phyloP scores from a whole-genome alignment of 2,329 filamentous ascomycete species.

The Hypoxylon rubiginosum region DNA sequence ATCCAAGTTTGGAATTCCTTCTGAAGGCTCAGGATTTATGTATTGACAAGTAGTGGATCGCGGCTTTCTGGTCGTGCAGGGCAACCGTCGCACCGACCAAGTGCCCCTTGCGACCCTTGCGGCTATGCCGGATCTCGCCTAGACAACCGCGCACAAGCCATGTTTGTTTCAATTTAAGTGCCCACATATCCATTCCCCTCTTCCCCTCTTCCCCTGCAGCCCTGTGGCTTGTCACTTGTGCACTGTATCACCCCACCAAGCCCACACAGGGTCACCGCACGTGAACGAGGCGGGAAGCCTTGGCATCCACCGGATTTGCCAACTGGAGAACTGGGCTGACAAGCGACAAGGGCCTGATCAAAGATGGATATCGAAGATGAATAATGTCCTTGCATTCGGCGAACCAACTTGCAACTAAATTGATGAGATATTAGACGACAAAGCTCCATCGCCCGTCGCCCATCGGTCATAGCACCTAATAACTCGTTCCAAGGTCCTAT shows the following conservation, averaged over 20 bases:
- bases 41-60: conserved; percentile 49
- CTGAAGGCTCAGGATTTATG: conserved; percentile 41
- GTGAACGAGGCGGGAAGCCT: conserved; percentile 3
- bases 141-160: conserved; percentile 19
- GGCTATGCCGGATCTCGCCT: conserved; percentile 13
- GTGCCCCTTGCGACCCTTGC: conserved; percentile 5
- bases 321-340: neutral
- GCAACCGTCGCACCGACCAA: conserved; percentile 37
- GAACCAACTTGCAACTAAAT: conserved; percentile 17
- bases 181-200: no score
- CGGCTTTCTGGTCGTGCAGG: conserved; percentile 43
- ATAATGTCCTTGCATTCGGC: conserved; percentile 26
- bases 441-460: conserved; percentile 4
- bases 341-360: neutral
- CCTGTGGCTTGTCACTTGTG: conserved; percentile 12
- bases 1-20: conserved; percentile 39
- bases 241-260: neutral
- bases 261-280: neutral
- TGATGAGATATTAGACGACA: conserved; percentile 24
- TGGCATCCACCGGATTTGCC: neutral
- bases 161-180: neutral
- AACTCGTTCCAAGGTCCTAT: conserved; percentile 12
- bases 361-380: conserved; percentile 17
- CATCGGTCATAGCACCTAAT: neutral
- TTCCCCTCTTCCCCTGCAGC: no score